Base-by-base conservation (phyloP, 23 red algal genomes). In the Cyanidium caldarium region DNA sequence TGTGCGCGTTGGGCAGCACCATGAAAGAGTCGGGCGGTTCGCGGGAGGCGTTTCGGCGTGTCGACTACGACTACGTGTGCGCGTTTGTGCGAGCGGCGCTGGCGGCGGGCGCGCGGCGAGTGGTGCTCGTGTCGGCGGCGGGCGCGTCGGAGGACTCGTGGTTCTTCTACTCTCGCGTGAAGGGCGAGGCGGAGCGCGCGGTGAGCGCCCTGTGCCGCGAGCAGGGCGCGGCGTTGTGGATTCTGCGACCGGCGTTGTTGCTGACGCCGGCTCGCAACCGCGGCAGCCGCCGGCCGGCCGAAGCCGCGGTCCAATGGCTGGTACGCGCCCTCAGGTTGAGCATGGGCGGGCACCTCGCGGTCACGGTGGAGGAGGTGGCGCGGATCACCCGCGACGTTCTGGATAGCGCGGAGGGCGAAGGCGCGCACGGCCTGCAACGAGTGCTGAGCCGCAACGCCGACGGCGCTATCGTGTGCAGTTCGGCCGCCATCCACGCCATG, bases 21-120 rank as follows among this genome's bases (percentile, higher is more conserved):
- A 61, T 61, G 51, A 61, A 61, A 61, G 51, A 61, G n/a, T 16
- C 51, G 19, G 51, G 51, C 10, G 51, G 51, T 5, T 61, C 51
- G 7, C 7, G 31, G 31, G 51, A 61, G 51, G 51, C 21, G 7
- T 61, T 61, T 25, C 51, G 21, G 7, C 51, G 51, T 10, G 51
- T 61, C 10, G 51, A 61, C 21, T 28, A 61, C 51, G 51, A 61
- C 51, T 61, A 61, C 31, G 21, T 61, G 7, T 61, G 51, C 21
- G 51, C n/a, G 5, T 61, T 61, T 25, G 51, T 61, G 5, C 19
- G 23, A 28, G 31, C 51, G 31, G 51, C 51, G 19, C 7, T 61
- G 7, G 51, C 13, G 7, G 19, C n/a, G 7, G 51, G 51, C 5
- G 51, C 51, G 7, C 51, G 51, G 23, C 7, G 21, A 61, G 31